Conservation (phyloP, 2,329 filamentous ascomycete species). For the Fusarium sp. region DNA sequence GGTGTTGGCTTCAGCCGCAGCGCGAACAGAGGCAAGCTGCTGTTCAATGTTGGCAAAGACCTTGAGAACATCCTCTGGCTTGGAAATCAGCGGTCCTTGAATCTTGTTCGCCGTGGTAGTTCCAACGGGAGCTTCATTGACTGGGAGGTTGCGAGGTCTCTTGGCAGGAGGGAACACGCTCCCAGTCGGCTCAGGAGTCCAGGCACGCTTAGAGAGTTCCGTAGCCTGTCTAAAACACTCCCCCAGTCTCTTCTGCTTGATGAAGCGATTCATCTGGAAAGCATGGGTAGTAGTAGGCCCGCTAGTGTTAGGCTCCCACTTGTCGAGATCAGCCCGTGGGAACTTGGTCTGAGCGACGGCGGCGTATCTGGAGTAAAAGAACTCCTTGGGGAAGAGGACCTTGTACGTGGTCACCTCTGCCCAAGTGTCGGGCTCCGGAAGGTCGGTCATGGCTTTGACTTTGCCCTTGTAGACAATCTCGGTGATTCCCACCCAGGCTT, state of each 20-base stretch:
- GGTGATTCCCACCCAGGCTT: not conserved
- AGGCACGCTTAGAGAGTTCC: not conserved
- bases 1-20: conserved; percentile 1
- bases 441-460: not conserved
- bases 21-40: not conserved
- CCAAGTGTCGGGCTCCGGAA: not conserved
- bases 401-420: conserved; percentile 3
- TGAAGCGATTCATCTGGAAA: conserved; percentile 5
- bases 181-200: not conserved
- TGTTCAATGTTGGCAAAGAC: not conserved
- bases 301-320: conserved; percentile 14
- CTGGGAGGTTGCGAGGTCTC: not conserved
- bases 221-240: not conserved
- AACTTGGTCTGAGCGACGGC: conserved; percentile 12
- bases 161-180: not conserved
- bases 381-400: conserved; percentile 9
- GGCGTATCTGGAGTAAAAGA: conserved; percentile 5
- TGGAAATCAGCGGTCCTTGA: not conserved
- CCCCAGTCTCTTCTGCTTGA: not conserved
- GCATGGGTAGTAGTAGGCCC: not conserved
- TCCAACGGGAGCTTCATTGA: not conserved
- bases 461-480: not conserved
- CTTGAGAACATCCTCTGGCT: not conserved
- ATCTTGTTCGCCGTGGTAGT: not conserved
- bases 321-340: not conserved